Percentiles rank a stretch among this genome's conserved stretches.
Conservation (phyloP, 2,329 filamentous ascomycete species). For the Cladosporium sp. region DNA sequence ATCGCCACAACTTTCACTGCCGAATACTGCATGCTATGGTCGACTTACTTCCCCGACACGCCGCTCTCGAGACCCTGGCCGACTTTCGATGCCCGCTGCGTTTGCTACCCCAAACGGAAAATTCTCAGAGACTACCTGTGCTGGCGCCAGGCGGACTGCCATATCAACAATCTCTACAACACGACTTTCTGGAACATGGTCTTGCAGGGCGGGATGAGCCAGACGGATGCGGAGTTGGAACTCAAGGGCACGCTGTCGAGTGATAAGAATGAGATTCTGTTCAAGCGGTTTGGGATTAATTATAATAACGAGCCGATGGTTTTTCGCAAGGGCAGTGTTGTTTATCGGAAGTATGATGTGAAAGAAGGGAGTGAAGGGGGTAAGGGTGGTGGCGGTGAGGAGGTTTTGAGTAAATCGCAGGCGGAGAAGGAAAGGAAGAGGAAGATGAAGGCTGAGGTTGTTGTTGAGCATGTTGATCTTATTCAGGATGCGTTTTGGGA, state of each 20-base stretch:
- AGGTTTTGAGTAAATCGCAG: slow-evolving; percentile 58
- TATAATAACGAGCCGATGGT: slow-evolving; percentile 96
- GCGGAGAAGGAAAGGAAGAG: slow-evolving; percentile 77
- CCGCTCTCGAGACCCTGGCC: slow-evolving; percentile 70
- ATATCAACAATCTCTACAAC: slow-evolving; percentile 98
- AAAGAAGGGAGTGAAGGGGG: slow-evolving; percentile 74
- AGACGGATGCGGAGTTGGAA: slow-evolving; percentile 72
- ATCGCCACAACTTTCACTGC: slow-evolving; percentile 91
- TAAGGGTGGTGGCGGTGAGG: not conserved
- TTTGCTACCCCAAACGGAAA: slow-evolving; percentile 76
- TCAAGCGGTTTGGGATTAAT: slow-evolving; percentile 82
- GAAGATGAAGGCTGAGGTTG: slow-evolving; percentile 71
- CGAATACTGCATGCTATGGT: slow-evolving; percentile 81
- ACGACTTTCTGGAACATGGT: slow-evolving; percentile 93
- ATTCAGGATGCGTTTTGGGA: slow-evolving; percentile 96
- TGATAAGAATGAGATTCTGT: slow-evolving; percentile 96
- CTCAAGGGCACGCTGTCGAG: slow-evolving; percentile 75
- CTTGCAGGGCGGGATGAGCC: slow-evolving; percentile 67
- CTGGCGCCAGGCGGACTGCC: slow-evolving; percentile 95
- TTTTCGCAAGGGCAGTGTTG: slow-evolving; percentile 85
- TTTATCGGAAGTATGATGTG: slow-evolving; percentile 56
- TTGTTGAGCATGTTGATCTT: slow-evolving; percentile 83
- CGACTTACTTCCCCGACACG: slow-evolving; percentile 65
- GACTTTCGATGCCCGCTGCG: slow-evolving; percentile 87
- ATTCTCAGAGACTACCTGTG: slow-evolving; percentile 93